These are phyloP conservation scores for Ustilago shanxiensis DNA, from an alignment of 1,284 basidiomycete species.

Conservation along the genomic window DNA sequence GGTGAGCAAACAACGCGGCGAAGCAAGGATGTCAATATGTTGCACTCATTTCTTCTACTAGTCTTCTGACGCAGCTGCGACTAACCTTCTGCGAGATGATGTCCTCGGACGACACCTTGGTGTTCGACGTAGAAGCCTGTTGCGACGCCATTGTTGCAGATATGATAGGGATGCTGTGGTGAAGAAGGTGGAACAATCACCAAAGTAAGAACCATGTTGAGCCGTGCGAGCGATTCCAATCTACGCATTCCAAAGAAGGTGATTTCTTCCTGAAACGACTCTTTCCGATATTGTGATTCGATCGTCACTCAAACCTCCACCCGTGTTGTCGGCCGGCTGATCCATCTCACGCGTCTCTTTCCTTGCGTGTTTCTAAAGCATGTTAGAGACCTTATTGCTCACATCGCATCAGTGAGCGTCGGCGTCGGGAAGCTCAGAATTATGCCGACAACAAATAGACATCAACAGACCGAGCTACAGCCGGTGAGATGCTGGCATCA, in stretches of 20 bases:
- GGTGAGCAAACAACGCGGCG: slow-evolving; percentile 1
- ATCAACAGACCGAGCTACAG: neutral
- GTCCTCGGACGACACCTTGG: slow-evolving; percentile 81
- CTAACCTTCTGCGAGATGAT: slow-evolving; percentile 85
- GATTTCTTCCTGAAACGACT: slow-evolving; percentile 15
- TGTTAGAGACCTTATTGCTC: neutral
- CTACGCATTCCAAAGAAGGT: slow-evolving; percentile 14
- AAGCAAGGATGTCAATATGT: slow-evolving; percentile 6
- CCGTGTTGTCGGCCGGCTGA: slow-evolving; percentile 22
- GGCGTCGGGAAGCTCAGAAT: slow-evolving; percentile 7
- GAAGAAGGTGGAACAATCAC: neutral
- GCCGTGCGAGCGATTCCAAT: slow-evolving; percentile 11
- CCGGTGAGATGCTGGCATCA: too few species aligned
- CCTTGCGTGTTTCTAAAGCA: neutral
- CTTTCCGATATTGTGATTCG: slow-evolving; percentile 26
- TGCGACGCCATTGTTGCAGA: slow-evolving; percentile 42
- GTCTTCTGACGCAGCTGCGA: neutral
- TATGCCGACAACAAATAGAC: neutral
- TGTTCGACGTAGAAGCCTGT: slow-evolving; percentile 46
- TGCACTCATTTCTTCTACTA: neutral
- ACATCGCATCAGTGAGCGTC: slow-evolving; percentile 2
- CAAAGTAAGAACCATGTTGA: neutral
- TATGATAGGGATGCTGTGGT: neutral
- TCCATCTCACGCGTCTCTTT: too few species aligned
- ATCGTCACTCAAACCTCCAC: slow-evolving; percentile 43